phyloP scores from a whole-genome alignment of 257 asterid genomes.

The Parsonsia alboflavescens region DNA sequence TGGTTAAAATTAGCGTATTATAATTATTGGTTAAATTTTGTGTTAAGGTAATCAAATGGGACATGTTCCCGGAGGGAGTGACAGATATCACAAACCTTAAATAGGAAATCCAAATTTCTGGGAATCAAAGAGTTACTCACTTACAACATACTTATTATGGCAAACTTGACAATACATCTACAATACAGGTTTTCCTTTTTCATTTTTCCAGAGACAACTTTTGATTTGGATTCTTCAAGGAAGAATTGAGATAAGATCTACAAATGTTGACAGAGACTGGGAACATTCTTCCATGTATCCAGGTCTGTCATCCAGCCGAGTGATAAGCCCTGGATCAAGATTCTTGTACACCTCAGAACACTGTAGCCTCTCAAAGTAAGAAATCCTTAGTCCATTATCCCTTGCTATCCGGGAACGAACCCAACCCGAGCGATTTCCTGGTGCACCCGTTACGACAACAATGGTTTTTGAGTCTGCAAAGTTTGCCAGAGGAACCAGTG shows the following conservation, averaged over 20 bases:
- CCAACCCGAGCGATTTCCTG: conserved; percentile 23
- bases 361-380: conserved; percentile 31
- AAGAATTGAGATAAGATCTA: neutral
- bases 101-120: no score
- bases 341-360: neutral
- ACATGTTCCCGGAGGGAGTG: no score
- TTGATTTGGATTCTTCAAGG: no score
- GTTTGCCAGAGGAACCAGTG: conserved; percentile 23
- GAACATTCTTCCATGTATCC: neutral
- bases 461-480: conserved; percentile 12
- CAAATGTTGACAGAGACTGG: neutral
- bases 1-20: no score
- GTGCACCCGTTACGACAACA: conserved; percentile 20
- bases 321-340: conserved; percentile 8
- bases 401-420: conserved; percentile 28
- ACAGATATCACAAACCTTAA: no score
- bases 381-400: conserved; percentile 20
- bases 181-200: no score
- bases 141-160: no score
- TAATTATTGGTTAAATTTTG: no score
- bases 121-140: no score
- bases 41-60: no score
- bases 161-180: no score
- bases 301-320: neutral
- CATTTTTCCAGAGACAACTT: neutral